A percentile compares a stretch with the other conserved stretches of the same genome.
These are phyloP conservation scores for Solanum tacnaense DNA, from an alignment of 257 asterid species.

Conservation along the genomic window DNA sequence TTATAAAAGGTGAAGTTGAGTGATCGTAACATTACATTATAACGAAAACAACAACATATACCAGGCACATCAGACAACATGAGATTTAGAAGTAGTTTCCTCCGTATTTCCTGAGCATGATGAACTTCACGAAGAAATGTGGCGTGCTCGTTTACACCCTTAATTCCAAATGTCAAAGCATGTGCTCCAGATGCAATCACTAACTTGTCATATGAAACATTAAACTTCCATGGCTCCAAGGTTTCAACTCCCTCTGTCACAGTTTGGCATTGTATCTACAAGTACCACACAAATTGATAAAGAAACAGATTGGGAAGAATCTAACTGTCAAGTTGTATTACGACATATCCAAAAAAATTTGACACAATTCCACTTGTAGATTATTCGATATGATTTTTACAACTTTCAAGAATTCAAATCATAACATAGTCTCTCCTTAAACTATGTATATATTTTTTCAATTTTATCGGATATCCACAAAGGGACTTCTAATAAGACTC, in stretches of 20 bases:
- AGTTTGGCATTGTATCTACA: conserved; percentile 64
- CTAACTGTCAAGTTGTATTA: too few species aligned
- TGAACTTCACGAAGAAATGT: conserved; percentile 91
- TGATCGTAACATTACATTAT: background rate
- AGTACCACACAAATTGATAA: background rate
- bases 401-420: background rate
- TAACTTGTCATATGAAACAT: conserved; percentile 73
- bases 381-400: background rate
- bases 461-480: too few species aligned
- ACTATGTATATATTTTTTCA: background rate
- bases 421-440: background rate
- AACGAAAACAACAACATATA: background rate
- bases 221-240: conserved; percentile 66
- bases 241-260: conserved; percentile 60
- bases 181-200: conserved; percentile 89
- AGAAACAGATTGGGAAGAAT: background rate
- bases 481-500: background rate
- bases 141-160: conserved; percentile 78
- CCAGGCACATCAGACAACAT: conserved; percentile 98
- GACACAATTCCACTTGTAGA: background rate
- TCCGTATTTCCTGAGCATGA: conserved; percentile 95
- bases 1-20: background rate
- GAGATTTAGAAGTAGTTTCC: conserved; percentile 74
- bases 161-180: conserved; percentile 90
- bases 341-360: background rate